A percentile compares a stretch with the other conserved stretches of the same genome.
phyloP scores from a whole-genome alignment of 1,284 basidiomycete species.

The Peniophora sp. region DNA sequence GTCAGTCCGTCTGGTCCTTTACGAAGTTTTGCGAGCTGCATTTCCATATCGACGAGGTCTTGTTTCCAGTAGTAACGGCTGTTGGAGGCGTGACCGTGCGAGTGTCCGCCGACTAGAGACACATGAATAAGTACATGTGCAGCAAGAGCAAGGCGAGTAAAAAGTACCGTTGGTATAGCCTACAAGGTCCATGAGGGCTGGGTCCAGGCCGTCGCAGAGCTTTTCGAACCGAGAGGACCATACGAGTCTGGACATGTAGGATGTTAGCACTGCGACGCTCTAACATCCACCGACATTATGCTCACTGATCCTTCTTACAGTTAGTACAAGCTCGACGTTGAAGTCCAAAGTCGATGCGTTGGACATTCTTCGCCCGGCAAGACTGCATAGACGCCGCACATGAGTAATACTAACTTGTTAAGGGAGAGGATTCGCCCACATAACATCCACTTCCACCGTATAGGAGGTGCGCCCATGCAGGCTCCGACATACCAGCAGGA shows the following conservation, averaged over 20 bases:
- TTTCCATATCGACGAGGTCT: constrained; percentile 20
- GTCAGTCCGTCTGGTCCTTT: constrained; percentile 18
- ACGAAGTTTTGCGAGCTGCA: constrained; percentile 12
- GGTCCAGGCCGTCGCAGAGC: constrained; percentile 18
- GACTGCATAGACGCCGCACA: constrained; percentile 9
- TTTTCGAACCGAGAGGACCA: constrained; percentile 15
- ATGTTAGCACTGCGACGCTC: neutral
- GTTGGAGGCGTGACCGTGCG: constrained; percentile 16
- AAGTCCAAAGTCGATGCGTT: constrained; percentile 23
- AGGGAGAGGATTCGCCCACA: constrained; percentile 14
- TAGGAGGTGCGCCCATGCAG: constrained; percentile 23
- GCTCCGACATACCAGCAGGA: constrained; percentile 22
- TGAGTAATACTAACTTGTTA: too few species aligned
- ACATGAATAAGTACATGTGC: neutral
- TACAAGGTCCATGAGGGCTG: constrained; percentile 18
- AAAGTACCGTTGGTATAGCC: constrained; percentile 22
- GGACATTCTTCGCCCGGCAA: constrained; percentile 19
- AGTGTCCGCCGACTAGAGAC: constrained; percentile 21
- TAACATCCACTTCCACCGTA: constrained; percentile 21
- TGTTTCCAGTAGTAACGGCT: constrained; percentile 26
- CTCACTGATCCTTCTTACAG: constrained; percentile 24
- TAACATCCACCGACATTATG: neutral
- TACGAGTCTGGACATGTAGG: constrained; percentile 19
- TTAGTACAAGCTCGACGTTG: constrained; percentile 20
- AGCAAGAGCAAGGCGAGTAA: neutral